Percentiles rank a stretch among this genome's conserved stretches.
phyloP scores from a whole-genome alignment of 306 rosid genomes.

The Potentilla sterilis region DNA sequence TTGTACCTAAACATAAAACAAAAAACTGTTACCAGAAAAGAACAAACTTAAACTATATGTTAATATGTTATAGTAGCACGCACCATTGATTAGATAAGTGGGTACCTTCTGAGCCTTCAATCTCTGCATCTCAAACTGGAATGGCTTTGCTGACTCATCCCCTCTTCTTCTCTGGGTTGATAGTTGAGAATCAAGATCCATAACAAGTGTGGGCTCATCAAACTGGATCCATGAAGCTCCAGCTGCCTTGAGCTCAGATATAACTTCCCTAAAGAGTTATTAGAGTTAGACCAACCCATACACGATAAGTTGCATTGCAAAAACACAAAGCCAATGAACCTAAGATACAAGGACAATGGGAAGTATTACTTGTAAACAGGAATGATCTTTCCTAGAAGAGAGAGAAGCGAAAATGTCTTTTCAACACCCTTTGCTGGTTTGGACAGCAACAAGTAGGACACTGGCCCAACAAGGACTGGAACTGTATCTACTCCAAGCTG shows the following conservation, averaged over 20 bases:
- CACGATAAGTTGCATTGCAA: slow-evolving; percentile 12
- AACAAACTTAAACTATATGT: too few relatives aligned
- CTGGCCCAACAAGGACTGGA: slow-evolving; percentile 86
- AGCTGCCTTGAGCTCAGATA: slow-evolving; percentile 85
- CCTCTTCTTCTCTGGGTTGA: too few relatives aligned
- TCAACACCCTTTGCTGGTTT: slow-evolving; percentile 89
- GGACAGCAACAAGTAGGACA: slow-evolving; percentile 83
- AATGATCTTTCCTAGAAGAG: slow-evolving; percentile 68
- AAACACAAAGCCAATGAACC: slow-evolving; percentile 1
- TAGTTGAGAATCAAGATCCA: slow-evolving; percentile 83
- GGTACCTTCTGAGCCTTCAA: too few relatives aligned
- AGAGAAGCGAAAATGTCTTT: slow-evolving; percentile 71
- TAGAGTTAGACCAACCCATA: slow-evolving; percentile 19
- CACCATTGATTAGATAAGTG: too few relatives aligned
- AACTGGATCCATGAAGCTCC: slow-evolving; percentile 89
- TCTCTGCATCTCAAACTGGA: too few relatives aligned
- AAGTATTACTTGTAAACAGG: slow-evolving; percentile 74
- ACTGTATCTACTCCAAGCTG: slow-evolving; percentile 86
- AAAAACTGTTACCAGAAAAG: too few relatives aligned
- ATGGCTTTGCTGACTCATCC: too few relatives aligned
- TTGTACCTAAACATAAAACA: too few relatives aligned
- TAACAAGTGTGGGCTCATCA: slow-evolving; percentile 84
- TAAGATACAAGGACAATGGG: not conserved
- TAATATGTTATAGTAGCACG: too few relatives aligned
- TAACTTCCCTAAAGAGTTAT: slow-evolving; percentile 58